These are phyloP conservation scores for Fusarium pininemorale DNA, from an alignment of 2,329 filamentous ascomycete species.

Conservation along the genomic window DNA sequence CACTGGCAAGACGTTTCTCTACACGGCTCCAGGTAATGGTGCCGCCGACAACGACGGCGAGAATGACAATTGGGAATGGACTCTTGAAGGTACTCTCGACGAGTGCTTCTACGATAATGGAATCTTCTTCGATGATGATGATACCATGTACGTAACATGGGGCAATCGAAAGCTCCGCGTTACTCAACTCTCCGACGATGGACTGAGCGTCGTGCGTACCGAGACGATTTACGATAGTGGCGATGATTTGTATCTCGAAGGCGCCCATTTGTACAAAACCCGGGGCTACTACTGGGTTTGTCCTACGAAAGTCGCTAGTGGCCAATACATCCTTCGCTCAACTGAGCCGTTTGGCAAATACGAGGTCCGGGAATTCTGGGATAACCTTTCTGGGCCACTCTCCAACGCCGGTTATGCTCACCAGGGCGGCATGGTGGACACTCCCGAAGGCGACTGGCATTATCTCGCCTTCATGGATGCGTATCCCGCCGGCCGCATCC, in stretches of 20 bases:
- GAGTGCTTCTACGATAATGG: not conserved
- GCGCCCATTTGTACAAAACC: not conserved
- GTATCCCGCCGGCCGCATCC: not conserved
- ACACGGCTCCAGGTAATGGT: not conserved
- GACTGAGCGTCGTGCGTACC: not conserved
- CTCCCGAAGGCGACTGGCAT: not conserved
- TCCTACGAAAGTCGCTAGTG: not conserved
- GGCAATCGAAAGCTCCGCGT: not conserved
- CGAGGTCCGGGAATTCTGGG: not conserved
- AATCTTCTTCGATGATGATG: not conserved
- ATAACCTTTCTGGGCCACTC: not conserved
- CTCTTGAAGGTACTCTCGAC: not conserved
- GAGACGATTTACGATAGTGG: not conserved
- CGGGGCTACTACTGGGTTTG: not conserved
- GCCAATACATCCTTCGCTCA: not conserved
- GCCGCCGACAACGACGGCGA: not conserved
- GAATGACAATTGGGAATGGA: not conserved
- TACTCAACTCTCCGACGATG: not conserved
- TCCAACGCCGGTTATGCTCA: not conserved
- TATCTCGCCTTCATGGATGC: not conserved
- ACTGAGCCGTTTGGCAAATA: not conserved
- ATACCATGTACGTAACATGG: not conserved
- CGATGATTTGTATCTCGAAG: not conserved
- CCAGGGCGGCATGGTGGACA: not conserved
- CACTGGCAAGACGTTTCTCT: not conserved